These are phyloP conservation scores for Fusarium nanum DNA, from an alignment of 2,329 filamentous ascomycete genomes.

Conservation along the genomic window DNA sequence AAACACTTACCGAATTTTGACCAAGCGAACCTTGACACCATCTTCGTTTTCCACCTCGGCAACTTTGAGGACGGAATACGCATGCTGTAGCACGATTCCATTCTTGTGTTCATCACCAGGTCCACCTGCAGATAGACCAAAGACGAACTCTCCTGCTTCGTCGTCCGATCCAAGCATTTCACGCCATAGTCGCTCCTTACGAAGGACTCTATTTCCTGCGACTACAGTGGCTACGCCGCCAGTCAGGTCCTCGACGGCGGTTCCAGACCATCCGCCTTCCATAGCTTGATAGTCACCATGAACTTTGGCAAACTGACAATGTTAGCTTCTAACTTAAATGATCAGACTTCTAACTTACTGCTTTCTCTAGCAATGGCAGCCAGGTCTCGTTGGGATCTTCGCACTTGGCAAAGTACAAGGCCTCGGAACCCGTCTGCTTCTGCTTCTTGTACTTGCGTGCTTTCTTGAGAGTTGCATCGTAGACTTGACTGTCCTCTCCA, in stretches of 20 bases:
- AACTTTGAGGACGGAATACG: conserved; percentile 63
- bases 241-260: conserved; percentile 61
- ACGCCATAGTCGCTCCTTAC: conserved; percentile 77
- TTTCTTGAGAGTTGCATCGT: conserved; percentile 59
- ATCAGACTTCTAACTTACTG: conserved; percentile 48
- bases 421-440: conserved; percentile 75
- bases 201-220: conserved; percentile 67
- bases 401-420: conserved; percentile 77
- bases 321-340: conserved; percentile 1
- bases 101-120: conserved; percentile 47
- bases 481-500: conserved; percentile 52
- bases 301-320: conserved; percentile 72
- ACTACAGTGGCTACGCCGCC: conserved; percentile 69
- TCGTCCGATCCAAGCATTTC: conserved; percentile 74
- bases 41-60: conserved; percentile 58
- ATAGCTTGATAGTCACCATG: conserved; percentile 78
- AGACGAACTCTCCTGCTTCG: conserved; percentile 75
- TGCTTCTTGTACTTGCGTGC: conserved; percentile 70
- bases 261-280: conserved; percentile 72
- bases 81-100: conserved; percentile 59
- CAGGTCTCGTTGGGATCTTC: conserved; percentile 77
- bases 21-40: conserved; percentile 54
- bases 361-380: conserved; percentile 79
- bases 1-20: conserved; percentile 56
- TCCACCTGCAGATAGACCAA: conserved; percentile 56